Evolutionary conservation across 164 flowering plant species (phyloP), one percentile per base, ranked within the genome.

Genomic region (Dillenia turbinata): DNA sequence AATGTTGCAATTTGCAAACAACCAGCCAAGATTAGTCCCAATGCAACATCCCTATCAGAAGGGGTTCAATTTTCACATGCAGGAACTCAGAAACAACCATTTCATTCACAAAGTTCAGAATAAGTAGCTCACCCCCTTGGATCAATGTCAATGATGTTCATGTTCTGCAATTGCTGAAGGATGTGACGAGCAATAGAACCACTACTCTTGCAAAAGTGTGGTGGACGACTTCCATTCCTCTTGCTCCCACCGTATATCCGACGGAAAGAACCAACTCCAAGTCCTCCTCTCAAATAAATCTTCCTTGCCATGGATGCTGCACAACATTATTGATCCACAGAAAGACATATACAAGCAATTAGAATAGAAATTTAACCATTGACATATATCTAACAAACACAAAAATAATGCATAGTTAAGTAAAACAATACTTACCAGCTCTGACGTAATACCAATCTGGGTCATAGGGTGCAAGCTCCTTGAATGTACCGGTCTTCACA

Each of bases 401-500:
- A 49, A 10, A 47, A 10, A 49, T 0, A 54, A 44, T 40, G 26
- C 7, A 24, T 43, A 6, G 54, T 5, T 12, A 44, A 49, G 17
- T 0, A 9, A 49, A 2, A 9, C 10, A 10, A 4, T 5, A 19
- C 81, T 53, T 64, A 89, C 96, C 98, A 64, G 98, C 93, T 69
- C 98, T 81, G 59, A 90, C 68, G 44, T 76, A 90, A 65, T 92
- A 90, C 96, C 96, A 92, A 70, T 92, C 96, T 10, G 90, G 83
- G 58, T 90, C 98, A 73, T 90, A 84, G 0, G 96, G 96, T 43
- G 98, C 96, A 70, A 92, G 91, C 66, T 92, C 96, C 81, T 92
- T 92, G 60, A 80, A 77, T 3, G 46, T 73, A 1, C 74, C 92
- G n/a, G 98, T 92, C 77, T 92, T 92, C 71, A 89, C 96, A 53